Conservation (phyloP, 495 filamentous ascomycete genomes). For the Filosporella fistucella region DNA sequence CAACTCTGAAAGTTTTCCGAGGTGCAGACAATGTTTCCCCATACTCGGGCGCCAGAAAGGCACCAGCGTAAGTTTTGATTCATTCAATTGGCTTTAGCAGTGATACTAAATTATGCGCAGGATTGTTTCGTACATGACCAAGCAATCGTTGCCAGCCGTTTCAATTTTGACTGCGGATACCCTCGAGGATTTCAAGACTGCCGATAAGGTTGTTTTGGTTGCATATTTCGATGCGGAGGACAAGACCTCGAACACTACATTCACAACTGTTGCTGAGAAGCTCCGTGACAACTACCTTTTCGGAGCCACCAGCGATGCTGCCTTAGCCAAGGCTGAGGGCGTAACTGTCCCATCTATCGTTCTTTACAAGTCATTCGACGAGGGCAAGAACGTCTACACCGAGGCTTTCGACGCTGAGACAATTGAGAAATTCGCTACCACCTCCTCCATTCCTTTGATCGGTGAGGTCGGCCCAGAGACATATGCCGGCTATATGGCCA, state of each 20-base stretch:
- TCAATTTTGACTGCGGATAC: slow-evolving; percentile 73
- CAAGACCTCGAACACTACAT: slow-evolving; percentile 78
- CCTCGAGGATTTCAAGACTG: slow-evolving; percentile 92
- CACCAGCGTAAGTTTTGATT: slow-evolving; percentile 65
- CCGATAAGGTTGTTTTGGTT: slow-evolving; percentile 93
- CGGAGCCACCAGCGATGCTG: slow-evolving; percentile 75
- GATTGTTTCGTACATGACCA: slow-evolving; percentile 98
- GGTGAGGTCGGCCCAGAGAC: slow-evolving; percentile 98
- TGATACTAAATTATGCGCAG: slow-evolving; percentile 40
- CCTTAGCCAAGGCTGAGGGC: slow-evolving; percentile 82
- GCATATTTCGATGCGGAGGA: slow-evolving; percentile 83
- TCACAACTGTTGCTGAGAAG: slow-evolving; percentile 72
- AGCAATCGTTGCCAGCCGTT: slow-evolving; percentile 93
- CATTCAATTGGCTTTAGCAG: neutral
- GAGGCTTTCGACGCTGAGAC: slow-evolving; percentile 73
- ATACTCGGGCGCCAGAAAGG: slow-evolving; percentile 87
- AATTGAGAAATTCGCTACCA: slow-evolving; percentile 79
- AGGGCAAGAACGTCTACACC: slow-evolving; percentile 82
- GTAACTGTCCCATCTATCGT: slow-evolving; percentile 83
- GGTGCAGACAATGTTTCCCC: slow-evolving; percentile 77
- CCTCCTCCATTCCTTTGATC: slow-evolving; percentile 81
- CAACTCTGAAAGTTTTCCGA: slow-evolving; percentile 98
- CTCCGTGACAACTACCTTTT: slow-evolving; percentile 91
- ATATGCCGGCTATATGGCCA: slow-evolving; percentile 93
- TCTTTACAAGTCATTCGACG: slow-evolving; percentile 97